These are phyloP conservation scores for Erucastrum elatum DNA, from an alignment of 345 rosid genomes.

Conservation along the genomic window DNA sequence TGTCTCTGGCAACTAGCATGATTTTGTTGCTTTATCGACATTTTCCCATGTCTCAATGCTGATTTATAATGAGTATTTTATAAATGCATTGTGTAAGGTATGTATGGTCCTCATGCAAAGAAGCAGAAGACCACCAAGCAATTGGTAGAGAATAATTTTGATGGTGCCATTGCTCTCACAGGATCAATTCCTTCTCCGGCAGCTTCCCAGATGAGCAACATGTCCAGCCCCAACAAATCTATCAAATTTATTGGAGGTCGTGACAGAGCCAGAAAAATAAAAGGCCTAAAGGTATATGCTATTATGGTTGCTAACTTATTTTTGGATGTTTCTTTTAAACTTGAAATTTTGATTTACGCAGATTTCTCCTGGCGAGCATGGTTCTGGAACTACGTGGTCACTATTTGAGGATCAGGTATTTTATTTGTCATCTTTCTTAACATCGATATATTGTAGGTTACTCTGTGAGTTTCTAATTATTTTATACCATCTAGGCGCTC, in stretches of 20 bases:
- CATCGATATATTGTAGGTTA: constrained; percentile 24
- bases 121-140: constrained; percentile 78
- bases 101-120: constrained; percentile 74
- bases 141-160: constrained; percentile 59
- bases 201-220: constrained; percentile 92
- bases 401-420: constrained; percentile 96
- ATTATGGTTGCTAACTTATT: constrained; percentile 26
- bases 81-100: constrained; percentile 50
- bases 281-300: constrained; percentile 69
- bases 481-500: constrained; percentile 68
- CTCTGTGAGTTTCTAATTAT: constrained; percentile 29
- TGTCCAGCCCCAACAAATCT: constrained; percentile 79
- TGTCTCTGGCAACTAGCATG: constrained; percentile 11
- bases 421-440: constrained; percentile 19
- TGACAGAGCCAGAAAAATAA: constrained; percentile 76
- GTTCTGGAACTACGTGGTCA: constrained; percentile 90
- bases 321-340: neutral
- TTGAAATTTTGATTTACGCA: constrained; percentile 42
- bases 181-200: constrained; percentile 82
- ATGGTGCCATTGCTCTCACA: constrained; percentile 52
- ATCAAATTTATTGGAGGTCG: constrained; percentile 73
- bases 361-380: constrained; percentile 74
- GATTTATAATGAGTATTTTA: constrained; percentile 21
- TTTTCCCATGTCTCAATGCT: constrained; percentile 3
- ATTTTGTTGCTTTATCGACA: neutral